Base-by-base conservation (phyloP, 352 stramenopile genomes). In the Phytophthora agathidicida region DNA sequence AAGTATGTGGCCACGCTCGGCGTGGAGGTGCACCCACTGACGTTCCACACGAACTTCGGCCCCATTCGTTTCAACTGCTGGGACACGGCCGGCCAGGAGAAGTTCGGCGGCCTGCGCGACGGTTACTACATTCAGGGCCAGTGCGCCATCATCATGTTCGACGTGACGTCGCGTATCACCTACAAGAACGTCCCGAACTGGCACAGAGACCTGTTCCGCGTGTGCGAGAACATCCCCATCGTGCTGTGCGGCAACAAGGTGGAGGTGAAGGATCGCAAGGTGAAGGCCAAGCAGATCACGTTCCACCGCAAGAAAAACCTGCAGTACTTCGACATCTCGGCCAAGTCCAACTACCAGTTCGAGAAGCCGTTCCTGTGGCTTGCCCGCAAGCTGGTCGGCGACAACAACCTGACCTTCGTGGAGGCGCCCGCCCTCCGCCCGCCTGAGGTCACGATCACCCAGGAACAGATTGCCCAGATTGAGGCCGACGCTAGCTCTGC, bases 321-420 rank as follows among this genome's bases (percentile, higher is more conserved):
- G 39, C 98, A 99, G 83, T 99, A 99, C 81, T 99, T 99, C 65
- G 98, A 99, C 85, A 99, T 99, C 71, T 99, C 97, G 50, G 98
- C 98, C 60, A 99, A 99, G 90, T 99, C 90, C 26, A 99, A 99
- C 89, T 99, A 99, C 88, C 99, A 99, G 89, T 99, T 99, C 75
- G 98, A 99, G 86, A 99, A 99, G 89, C 97, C 98, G 41, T 99
- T 99, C 85, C 83, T 99, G 55, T 99, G 97, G 97, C 84, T 99
- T 26, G 97, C 98, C 17, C 94, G 97, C 67, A 99, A 99, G 88
- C 89, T 99, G 68, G 90, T 96, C 42, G 96, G 89, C 47, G 94
- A 99, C 83, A 98, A 99, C 80, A 96, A 98, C 73, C 75, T 99
- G 75, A 96, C 96, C 43, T 99, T 99, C 68, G 97, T 99, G 16